phyloP scores from a whole-genome alignment of 352 stramenopile genomes.

The Globisporangium nunn region DNA sequence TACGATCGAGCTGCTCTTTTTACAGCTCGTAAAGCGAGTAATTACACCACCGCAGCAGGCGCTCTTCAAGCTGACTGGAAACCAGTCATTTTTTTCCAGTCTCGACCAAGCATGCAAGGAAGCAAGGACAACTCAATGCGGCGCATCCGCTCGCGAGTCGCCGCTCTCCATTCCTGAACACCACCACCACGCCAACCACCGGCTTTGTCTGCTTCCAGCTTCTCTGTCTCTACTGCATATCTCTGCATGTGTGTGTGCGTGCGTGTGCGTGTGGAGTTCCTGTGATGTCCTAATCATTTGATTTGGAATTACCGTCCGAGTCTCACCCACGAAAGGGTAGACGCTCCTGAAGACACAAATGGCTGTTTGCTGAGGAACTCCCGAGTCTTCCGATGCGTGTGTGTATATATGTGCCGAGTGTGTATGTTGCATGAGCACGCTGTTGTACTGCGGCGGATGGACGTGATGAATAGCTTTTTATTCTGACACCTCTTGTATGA shows the following conservation, averaged over 20 bases:
- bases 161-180: too few species aligned
- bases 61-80: too few species aligned
- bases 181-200: too few species aligned
- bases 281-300: constrained; percentile 77
- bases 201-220: too few species aligned
- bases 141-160: too few species aligned
- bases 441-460: constrained; percentile 8
- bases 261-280: constrained; percentile 27
- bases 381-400: constrained; percentile 1
- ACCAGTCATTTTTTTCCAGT: too few species aligned
- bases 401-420: constrained; percentile 6
- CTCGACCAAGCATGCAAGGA: too few species aligned
- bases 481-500: constrained; percentile 91
- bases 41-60: too few species aligned
- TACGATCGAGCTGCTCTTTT: too few species aligned
- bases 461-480: constrained; percentile 87
- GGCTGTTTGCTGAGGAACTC: constrained; percentile 86
- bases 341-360: constrained; percentile 73
- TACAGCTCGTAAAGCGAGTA: too few species aligned
- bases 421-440: constrained; percentile 3
- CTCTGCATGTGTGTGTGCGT: neutral
- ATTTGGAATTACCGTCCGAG: constrained; percentile 89
- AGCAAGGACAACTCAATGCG: too few species aligned
- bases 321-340: constrained; percentile 14
- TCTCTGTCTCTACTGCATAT: neutral